Conservation (phyloP, 2,329 filamentous ascomycete species). For the Monosporascus sp. region DNA sequence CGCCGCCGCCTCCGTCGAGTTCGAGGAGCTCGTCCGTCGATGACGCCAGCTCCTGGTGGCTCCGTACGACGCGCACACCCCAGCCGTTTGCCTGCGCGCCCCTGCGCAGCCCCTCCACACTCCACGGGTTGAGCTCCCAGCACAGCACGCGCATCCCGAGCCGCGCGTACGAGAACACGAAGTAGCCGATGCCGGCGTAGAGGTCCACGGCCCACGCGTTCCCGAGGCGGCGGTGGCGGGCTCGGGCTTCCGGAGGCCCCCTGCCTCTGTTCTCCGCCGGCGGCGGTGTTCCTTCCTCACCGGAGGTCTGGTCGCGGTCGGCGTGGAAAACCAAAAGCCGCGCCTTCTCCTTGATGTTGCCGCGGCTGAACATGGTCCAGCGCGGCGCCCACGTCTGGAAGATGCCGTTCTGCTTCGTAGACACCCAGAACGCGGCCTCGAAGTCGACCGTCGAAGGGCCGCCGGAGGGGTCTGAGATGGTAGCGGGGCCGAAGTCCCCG, state of each 20-base stretch:
- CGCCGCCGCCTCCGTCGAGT: conserved; percentile 25
- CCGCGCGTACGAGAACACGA: conserved; percentile 75
- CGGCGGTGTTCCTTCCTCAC: not conserved
- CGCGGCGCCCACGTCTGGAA: conserved; percentile 80
- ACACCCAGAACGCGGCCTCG: conserved; percentile 68
- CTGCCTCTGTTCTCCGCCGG: not conserved
- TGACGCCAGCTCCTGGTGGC: too few relatives aligned
- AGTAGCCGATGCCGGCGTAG: conserved; percentile 92
- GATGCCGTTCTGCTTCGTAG: conserved; percentile 72
- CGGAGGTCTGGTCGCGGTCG: too few relatives aligned
- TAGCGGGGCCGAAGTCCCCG: conserved; percentile 66
- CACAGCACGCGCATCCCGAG: conserved; percentile 71
- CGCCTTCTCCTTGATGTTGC: conserved; percentile 85
- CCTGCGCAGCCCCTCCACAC: conserved; percentile 72
- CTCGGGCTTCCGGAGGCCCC: not conserved
- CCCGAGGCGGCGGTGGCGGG: not conserved
- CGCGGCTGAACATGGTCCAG: conserved; percentile 91
- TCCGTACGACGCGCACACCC: conserved; percentile 52
- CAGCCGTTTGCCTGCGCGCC: conserved; percentile 69
- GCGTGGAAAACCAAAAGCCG: conserved; percentile 56
- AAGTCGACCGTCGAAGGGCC: conserved; percentile 48
- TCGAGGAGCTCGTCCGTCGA: conserved; percentile 29
- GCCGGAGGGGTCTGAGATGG: conserved; percentile 6
- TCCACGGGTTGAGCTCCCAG: conserved; percentile 90
- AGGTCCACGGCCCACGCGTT: conserved; percentile 64